Conservation (phyloP, 192 early-diverging fungal species). For the Mortierella hygrophila region DNA sequence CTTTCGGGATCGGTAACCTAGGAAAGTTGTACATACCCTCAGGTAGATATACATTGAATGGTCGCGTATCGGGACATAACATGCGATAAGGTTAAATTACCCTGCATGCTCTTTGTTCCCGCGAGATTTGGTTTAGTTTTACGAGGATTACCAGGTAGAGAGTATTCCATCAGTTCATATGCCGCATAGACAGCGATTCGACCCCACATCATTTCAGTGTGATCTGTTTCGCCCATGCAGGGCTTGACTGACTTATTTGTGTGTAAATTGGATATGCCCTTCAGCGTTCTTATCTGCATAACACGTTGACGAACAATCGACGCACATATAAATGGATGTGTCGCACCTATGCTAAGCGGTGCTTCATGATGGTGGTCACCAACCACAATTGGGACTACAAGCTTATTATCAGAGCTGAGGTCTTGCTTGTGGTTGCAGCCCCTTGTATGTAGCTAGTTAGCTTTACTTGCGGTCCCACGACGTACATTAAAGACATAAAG, state of each 20-base stretch:
- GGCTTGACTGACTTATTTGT: neutral
- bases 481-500: neutral
- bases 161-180: neutral
- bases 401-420: neutral
- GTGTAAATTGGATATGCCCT: too few species aligned
- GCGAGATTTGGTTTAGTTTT: neutral
- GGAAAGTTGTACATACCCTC: neutral
- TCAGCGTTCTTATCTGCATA: neutral
- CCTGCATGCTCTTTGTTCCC: neutral
- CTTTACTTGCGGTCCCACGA: neutral
- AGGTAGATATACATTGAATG: neutral
- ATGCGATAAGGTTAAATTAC: neutral
- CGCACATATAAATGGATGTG: neutral
- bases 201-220: neutral
- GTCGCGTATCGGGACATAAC: too few species aligned
- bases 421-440: neutral
- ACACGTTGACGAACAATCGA: neutral
- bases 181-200: neutral
- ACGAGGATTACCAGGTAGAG: neutral
- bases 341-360: neutral
- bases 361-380: neutral
- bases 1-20: conserved; percentile 4
- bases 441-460: neutral
- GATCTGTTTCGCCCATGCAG: neutral
- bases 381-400: neutral